Conservation (phyloP, 2,329 filamentous ascomycete genomes). For the Arthrobotrys megalospora region DNA sequence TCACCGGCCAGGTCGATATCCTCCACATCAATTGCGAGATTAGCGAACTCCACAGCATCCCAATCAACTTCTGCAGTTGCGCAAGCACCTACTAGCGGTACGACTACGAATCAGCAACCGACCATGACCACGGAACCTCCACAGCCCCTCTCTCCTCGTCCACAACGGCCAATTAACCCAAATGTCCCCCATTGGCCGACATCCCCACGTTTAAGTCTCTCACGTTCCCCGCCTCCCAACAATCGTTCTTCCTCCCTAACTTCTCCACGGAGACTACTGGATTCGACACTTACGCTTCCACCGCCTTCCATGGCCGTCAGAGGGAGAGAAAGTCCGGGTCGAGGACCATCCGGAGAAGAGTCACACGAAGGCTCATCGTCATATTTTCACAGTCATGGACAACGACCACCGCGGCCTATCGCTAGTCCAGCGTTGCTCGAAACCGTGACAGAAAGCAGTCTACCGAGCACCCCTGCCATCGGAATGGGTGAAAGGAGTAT, state of each 20-base stretch:
- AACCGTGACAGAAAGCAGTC: slow-evolving; percentile 91
- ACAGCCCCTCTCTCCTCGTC: slow-evolving; percentile 59
- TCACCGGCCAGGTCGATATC: slow-evolving; percentile 59
- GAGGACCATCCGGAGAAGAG: slow-evolving; percentile 60
- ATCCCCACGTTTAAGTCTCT: slow-evolving; percentile 63
- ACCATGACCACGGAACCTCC: slow-evolving; percentile 38
- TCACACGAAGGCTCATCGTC: slow-evolving; percentile 60
- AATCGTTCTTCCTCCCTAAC: slow-evolving; percentile 62
- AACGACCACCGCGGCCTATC: slow-evolving; percentile 62
- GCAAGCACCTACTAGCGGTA: slow-evolving; percentile 38
- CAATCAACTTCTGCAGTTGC: slow-evolving; percentile 57
- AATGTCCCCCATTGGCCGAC: slow-evolving; percentile 64
- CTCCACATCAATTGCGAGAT: slow-evolving; percentile 54
- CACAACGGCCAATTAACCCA: slow-evolving; percentile 59
- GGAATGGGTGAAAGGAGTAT: slow-evolving; percentile 68
- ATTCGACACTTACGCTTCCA: slow-evolving; percentile 60
- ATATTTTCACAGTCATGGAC: slow-evolving; percentile 42
- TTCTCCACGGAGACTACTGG: slow-evolving; percentile 61
- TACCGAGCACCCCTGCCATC: slow-evolving; percentile 78
- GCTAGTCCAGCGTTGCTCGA: slow-evolving; percentile 77
- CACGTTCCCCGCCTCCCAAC: slow-evolving; percentile 63
- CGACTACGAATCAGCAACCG: slow-evolving; percentile 23
- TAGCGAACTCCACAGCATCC: slow-evolving; percentile 39
- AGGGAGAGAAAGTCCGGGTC: slow-evolving; percentile 59
- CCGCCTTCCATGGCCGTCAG: slow-evolving; percentile 49